phyloP scores from a whole-genome alignment of 306 rosid species.

The Quercus glauca region DNA sequence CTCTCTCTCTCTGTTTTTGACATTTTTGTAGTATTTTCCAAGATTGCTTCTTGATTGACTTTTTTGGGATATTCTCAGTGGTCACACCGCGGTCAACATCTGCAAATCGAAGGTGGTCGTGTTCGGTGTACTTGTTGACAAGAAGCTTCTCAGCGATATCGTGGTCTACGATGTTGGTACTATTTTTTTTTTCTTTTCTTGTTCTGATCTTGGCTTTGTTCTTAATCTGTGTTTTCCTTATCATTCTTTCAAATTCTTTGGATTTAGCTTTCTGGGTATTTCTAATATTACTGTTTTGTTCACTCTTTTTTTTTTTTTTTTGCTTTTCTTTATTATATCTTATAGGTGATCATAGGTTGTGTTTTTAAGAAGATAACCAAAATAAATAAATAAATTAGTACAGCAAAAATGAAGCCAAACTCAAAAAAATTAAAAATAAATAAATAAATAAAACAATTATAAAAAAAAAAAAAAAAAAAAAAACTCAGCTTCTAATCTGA shows the following conservation, averaged over 20 bases:
- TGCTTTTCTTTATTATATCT: neutral
- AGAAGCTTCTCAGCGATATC: conserved; percentile 70
- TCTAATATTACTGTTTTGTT: neutral
- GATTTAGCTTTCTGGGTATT: neutral
- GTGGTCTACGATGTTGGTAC: conserved; percentile 76
- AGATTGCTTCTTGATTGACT: neutral
- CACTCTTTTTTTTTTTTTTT: neutral
- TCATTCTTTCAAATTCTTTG: too few relatives aligned
- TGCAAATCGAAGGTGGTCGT: conserved; percentile 91
- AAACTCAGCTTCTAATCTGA: too few relatives aligned
- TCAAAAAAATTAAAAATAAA: too few relatives aligned
- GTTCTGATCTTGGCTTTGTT: too few relatives aligned
- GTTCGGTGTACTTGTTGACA: conserved; percentile 88
- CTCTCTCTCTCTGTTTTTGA: neutral
- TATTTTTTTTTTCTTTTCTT: conserved; percentile 1
- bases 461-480: too few relatives aligned
- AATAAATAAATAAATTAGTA: too few relatives aligned
- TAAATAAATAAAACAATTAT: too few relatives aligned
- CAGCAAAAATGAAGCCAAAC: too few relatives aligned
- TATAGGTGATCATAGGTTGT: too few relatives aligned
- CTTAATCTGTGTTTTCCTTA: too few relatives aligned
- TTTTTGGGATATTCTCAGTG: conserved; percentile 47
- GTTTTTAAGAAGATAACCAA: too few relatives aligned
- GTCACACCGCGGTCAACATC: conserved; percentile 78
- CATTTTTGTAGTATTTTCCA: neutral